Evolutionary conservation across 2,329 filamentous ascomycete species (phyloP).

Genomic region (Thielaviopsis euricoi): DNA sequence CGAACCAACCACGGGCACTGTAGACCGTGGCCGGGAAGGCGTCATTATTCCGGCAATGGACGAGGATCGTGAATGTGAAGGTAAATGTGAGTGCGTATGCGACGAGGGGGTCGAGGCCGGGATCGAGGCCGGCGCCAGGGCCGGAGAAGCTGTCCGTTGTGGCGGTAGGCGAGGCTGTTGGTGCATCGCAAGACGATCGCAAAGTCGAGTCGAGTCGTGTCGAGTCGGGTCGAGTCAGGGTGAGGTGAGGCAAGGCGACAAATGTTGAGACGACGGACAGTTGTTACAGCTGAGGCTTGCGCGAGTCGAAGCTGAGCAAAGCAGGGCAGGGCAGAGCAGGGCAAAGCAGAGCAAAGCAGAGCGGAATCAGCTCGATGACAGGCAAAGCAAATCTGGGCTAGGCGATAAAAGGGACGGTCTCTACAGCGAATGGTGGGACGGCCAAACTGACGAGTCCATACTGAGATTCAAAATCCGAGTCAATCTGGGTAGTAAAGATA

Average conservation of each 20-base stretch:
- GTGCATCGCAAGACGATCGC: constrained; percentile 46
- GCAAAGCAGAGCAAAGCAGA: too few relatives aligned
- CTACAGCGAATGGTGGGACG: constrained; percentile 4
- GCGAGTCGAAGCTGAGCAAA: too few relatives aligned
- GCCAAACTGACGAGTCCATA: constrained; percentile 9
- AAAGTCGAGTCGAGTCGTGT: too few relatives aligned
- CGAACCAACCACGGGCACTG: too few relatives aligned
- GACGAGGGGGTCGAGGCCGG: not conserved
- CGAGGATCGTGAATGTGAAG: not conserved
- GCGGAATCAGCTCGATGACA: too few relatives aligned
- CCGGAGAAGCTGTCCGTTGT: constrained; percentile 56
- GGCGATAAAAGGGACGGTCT: not conserved
- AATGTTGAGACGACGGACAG: too few relatives aligned
- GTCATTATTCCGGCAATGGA: not conserved
- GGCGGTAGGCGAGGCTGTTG: constrained; percentile 67
- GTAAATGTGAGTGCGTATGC: not conserved
- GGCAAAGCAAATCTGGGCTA: not conserved
- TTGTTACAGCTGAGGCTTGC: too few relatives aligned
- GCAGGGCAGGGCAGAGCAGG: too few relatives aligned
- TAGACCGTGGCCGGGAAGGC: too few relatives aligned
- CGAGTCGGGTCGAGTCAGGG: not conserved
- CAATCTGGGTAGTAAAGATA: not conserved
- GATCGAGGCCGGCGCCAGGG: constrained; percentile 31
- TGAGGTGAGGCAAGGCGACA: not conserved
- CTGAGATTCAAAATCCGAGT: constrained; percentile 10